These are phyloP conservation scores for Capsella rubella DNA, from an alignment of 441 rosid genomes.

Conservation along the genomic window DNA sequence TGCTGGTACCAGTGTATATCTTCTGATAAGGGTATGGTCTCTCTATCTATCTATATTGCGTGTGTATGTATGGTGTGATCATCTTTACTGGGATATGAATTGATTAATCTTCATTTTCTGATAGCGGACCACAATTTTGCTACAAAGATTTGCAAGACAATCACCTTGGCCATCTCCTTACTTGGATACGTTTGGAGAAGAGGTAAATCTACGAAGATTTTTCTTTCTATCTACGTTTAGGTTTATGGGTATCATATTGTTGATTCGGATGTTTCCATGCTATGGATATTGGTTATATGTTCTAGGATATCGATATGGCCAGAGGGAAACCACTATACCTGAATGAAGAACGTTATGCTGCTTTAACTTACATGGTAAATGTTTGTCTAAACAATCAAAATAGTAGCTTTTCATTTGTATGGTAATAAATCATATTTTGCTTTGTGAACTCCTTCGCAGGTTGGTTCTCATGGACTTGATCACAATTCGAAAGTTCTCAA, in stretches of 20 bases:
- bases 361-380: conserved; percentile 81
- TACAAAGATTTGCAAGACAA: conserved; percentile 90
- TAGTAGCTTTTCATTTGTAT: conserved; percentile 16
- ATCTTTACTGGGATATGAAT: conserved; percentile 23
- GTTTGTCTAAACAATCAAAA: conserved; percentile 21
- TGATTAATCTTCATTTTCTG: conserved; percentile 32
- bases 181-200: conserved; percentile 98
- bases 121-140: conserved; percentile 86
- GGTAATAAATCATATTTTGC: conserved; percentile 14
- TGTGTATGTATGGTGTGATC: conserved; percentile 17
- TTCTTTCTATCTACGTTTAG: not conserved
- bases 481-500: conserved; percentile 80
- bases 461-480: conserved; percentile 97
- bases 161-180: conserved; percentile 98
- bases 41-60: conserved; percentile 26
- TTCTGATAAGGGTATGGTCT: conserved; percentile 77
- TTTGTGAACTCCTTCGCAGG: conserved; percentile 45
- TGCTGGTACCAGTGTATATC: conserved; percentile 90
- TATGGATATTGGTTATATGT: conserved; percentile 24
- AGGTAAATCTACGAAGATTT: conserved; percentile 53
- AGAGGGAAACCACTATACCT: conserved; percentile 95
- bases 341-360: conserved; percentile 95
- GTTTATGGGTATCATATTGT: conserved; percentile 3
- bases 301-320: conserved; percentile 75
- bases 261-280: conserved; percentile 13